Evolutionary conservation across 2,329 filamentous ascomycete species (phyloP), one percentile per base, ranked within the genome.

Genomic region (Fusarium agapanthi): DNA sequence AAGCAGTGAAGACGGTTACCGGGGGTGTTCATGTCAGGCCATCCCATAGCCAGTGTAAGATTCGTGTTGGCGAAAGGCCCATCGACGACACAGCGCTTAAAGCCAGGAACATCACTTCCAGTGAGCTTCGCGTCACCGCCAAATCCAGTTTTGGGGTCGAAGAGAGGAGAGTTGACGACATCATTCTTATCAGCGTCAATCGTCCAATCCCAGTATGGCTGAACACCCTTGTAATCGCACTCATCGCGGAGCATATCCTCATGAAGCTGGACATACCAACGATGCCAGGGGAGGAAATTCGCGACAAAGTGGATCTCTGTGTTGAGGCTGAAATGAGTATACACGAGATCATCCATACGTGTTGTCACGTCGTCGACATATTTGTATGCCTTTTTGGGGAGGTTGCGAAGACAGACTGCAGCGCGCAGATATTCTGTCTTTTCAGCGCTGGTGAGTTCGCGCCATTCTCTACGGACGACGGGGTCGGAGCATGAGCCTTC

Each of bases 131-230:
- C 66, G 6, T 69, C 32, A 12, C 66, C 66, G 0, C 66, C 66
- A 5, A 69, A 69, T 1, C 66, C 66, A 18, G 66, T 69, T 35
- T 69, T 34, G 6, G 66, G 13, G 4, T 69, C 65, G 1, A 69
- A 69, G 6, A 69, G 10, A 5, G 66, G 66, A 24, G 66, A 69
- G 11, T 69, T 69, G 9, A 35, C 28, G 0, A 45, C 40, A 3
- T 69, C 57, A 1, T 37, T 18, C 40, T 69, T 69, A 5, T 69
- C 65, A 1, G 48, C 66, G 16, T 69, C 66, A 10, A 69, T 69
- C 5, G 32, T 57, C 66, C 66, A 69, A 30, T 69, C 66, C 66
- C 66, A 69, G 35, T 69, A 69, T 1, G 66, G 66, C 7, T 69
- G 65, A 0, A 57, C 57, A 15, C 66, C 66, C 38, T 69, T 69